These are phyloP conservation scores for Mortierella sp. DNA, from an alignment of 371 early-diverging fungal species.

Conservation along the genomic window DNA sequence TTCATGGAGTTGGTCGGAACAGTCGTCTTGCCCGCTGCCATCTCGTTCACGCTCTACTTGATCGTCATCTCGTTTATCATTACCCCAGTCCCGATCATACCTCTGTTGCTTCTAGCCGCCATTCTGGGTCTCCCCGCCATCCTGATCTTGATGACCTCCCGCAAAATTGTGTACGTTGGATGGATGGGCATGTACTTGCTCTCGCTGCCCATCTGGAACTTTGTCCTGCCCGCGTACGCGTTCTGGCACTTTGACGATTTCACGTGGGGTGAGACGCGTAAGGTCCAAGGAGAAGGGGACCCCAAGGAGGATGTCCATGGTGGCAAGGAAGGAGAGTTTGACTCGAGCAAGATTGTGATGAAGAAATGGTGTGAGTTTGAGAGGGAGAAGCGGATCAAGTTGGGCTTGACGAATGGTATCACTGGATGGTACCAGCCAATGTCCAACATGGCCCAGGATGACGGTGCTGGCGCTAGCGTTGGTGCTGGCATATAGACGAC, in stretches of 20 bases:
- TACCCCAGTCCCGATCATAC: constrained; percentile 73
- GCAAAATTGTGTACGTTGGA: constrained; percentile 89
- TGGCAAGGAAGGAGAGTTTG: constrained; percentile 67
- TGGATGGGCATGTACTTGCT: constrained; percentile 97
- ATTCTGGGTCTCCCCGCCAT: constrained; percentile 93
- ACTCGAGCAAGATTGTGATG: constrained; percentile 70
- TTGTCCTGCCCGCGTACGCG: constrained; percentile 96
- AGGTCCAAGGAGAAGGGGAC: constrained; percentile 79
- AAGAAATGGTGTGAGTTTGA: constrained; percentile 68
- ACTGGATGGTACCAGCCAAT: constrained; percentile 55
- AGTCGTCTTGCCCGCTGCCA: constrained; percentile 95
- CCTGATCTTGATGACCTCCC: constrained; percentile 89
- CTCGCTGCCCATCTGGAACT: constrained; percentile 96
- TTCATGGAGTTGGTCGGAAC: constrained; percentile 98
- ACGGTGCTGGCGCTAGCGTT: neutral
- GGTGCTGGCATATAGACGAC: neutral
- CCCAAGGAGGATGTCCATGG: constrained; percentile 62
- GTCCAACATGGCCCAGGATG: constrained; percentile 24
- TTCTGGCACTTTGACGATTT: constrained; percentile 99
- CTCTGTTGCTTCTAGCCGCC: constrained; percentile 80
- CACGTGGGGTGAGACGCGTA: constrained; percentile 98
- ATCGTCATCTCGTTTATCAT: constrained; percentile 65
- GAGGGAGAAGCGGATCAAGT: constrained; percentile 57
- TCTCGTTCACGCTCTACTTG: constrained; percentile 71
- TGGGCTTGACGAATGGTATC: constrained; percentile 45